These are phyloP conservation scores for Iberis pinnata DNA, from an alignment of 345 rosid genomes.

Conservation along the genomic window DNA sequence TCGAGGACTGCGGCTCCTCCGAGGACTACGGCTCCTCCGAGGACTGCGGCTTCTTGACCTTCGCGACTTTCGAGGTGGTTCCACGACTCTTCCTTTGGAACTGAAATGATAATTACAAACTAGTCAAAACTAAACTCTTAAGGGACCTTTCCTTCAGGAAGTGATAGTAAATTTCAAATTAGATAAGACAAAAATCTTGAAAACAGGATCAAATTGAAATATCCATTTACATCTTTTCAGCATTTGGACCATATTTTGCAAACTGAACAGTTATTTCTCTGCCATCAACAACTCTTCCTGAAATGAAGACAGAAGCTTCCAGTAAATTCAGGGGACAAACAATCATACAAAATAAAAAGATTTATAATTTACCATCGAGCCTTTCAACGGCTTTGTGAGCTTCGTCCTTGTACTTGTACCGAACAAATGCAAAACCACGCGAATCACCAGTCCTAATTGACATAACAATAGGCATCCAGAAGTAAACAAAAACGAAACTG, in stretches of 20 bases:
- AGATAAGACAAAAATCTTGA: no score
- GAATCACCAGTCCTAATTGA: conserved; percentile 47
- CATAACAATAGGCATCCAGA: no score
- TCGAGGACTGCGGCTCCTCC: conserved; percentile 42
- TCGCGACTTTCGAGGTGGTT: conserved; percentile 29
- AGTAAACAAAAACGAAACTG: neutral
- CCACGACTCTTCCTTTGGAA: conserved; percentile 34
- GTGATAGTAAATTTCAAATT: neutral
- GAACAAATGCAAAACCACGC: conserved; percentile 72
- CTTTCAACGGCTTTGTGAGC: conserved; percentile 68
- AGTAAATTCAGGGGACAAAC: neutral
- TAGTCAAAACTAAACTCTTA: neutral
- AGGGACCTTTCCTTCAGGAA: neutral
- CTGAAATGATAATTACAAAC: conserved; percentile 27
- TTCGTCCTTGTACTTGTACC: conserved; percentile 67
- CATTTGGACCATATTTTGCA: conserved; percentile 96
- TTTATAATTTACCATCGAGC: conserved; percentile 47
- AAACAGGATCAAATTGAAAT: no score
- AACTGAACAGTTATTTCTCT: conserved; percentile 93
- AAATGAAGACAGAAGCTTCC: conserved; percentile 8
- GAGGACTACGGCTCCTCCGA: conserved; percentile 44
- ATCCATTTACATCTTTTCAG: conserved; percentile 90
- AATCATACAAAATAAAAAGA: neutral
- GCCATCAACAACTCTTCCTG: conserved; percentile 93
- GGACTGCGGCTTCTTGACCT: conserved; percentile 51